These are phyloP conservation scores for Penicillium oxalicum DNA, from an alignment of 2,329 filamentous ascomycete species.

Conservation along the genomic window DNA sequence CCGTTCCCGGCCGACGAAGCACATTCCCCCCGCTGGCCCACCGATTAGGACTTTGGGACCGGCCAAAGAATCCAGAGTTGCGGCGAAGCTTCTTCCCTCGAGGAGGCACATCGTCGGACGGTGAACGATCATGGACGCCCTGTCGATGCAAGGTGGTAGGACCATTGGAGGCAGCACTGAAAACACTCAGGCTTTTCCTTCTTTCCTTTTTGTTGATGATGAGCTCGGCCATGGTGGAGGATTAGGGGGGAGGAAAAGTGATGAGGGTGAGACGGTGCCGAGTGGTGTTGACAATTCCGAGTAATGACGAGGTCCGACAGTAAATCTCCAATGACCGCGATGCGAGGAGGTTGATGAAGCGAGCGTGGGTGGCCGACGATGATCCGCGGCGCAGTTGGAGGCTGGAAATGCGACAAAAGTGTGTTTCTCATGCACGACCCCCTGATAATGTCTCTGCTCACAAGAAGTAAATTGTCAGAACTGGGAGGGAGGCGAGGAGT, in stretches of 20 bases:
- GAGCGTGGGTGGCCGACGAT: conserved; percentile 6
- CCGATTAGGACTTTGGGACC: conserved; percentile 21
- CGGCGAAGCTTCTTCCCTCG: conserved; percentile 32
- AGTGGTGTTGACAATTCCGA: conserved; percentile 5
- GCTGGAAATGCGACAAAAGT: conserved; percentile 9
- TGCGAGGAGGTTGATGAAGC: conserved; percentile 2
- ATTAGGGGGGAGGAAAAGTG: too few species aligned
- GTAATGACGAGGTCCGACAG: not conserved
- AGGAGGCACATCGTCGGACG: conserved; percentile 32
- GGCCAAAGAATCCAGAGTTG: conserved; percentile 37
- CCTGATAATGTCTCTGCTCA: conserved; percentile 24
- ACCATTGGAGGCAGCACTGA: conserved; percentile 25
- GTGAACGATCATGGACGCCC: conserved; percentile 30
- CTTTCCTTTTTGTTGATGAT: conserved; percentile 28
- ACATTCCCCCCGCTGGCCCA: conserved; percentile 23
- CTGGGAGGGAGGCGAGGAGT: too few species aligned
- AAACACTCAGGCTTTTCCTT: conserved; percentile 33
- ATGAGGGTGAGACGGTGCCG: conserved; percentile 2
- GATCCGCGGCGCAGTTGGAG: conserved; percentile 1
- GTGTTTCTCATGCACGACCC: conserved; percentile 27
- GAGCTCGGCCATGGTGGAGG: conserved; percentile 26
- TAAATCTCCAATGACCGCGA: too few species aligned
- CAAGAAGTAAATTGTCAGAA: too few species aligned
- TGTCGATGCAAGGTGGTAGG: conserved; percentile 17
- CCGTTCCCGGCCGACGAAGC: conserved; percentile 24